Conservation (phyloP, 2,329 filamentous ascomycete species). For the Colletotrichum noveboracense region DNA sequence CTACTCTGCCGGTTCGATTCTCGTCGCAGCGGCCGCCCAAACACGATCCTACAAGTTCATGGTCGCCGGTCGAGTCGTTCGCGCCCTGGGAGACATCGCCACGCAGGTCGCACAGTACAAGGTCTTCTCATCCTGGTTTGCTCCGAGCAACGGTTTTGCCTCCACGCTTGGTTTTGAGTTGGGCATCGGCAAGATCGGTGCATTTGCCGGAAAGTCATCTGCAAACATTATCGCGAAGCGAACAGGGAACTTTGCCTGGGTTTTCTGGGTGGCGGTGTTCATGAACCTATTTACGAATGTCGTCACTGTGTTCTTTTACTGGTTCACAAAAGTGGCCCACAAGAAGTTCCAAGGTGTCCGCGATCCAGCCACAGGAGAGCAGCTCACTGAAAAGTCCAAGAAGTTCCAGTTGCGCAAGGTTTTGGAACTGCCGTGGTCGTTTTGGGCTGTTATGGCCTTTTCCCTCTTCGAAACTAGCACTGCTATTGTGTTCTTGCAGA, state of each 20-base stretch:
- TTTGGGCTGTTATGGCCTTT: constrained; percentile 61
- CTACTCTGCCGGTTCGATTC: constrained; percentile 61
- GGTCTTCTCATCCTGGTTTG: constrained; percentile 69
- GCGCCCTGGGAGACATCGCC: constrained; percentile 64
- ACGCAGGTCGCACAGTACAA: constrained; percentile 71
- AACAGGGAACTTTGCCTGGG: constrained; percentile 65
- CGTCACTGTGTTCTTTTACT: constrained; percentile 57
- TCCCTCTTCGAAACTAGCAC: constrained; percentile 64
- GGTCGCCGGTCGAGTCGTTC: constrained; percentile 60
- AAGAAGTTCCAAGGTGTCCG: constrained; percentile 48
- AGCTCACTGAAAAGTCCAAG: constrained; percentile 62
- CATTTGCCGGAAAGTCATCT: constrained; percentile 63
- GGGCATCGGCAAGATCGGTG: constrained; percentile 65
- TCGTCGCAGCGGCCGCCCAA: constrained; percentile 62
- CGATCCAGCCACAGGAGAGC: constrained; percentile 63
- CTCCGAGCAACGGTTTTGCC: constrained; percentile 65
- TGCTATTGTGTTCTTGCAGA: constrained; percentile 58
- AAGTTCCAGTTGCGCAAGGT: constrained; percentile 61
- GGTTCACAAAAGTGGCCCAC: constrained; percentile 58
- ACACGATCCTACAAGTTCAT: constrained; percentile 64
- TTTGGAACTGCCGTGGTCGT: constrained; percentile 62
- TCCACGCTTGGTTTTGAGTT: constrained; percentile 66
- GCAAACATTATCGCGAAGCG: constrained; percentile 63
- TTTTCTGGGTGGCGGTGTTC: constrained; percentile 65
- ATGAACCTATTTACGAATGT: constrained; percentile 69